Evolutionary conservation across 2,329 filamentous ascomycete genomes (phyloP).

Genomic region (Trichoderma sp.): DNA sequence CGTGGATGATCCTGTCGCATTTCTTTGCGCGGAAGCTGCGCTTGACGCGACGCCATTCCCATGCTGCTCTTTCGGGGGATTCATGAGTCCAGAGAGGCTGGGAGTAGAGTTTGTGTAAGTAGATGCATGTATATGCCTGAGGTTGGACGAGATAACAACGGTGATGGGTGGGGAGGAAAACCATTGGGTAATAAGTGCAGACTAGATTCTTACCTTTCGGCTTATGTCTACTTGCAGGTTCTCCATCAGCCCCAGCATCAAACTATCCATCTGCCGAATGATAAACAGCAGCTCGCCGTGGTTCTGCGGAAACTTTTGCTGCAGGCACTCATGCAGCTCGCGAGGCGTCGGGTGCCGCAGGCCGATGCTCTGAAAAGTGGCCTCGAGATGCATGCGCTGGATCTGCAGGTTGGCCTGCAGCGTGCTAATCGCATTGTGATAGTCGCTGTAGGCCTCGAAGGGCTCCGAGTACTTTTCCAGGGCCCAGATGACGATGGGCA

Average conservation of each 20-base stretch:
- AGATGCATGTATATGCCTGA: neutral
- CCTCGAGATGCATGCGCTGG: constrained; percentile 25
- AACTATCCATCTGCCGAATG: constrained; percentile 16
- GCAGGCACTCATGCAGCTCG: constrained; percentile 18
- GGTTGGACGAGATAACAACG: neutral
- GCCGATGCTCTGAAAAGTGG: constrained; percentile 20
- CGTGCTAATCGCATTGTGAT: constrained; percentile 20
- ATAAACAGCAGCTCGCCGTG: constrained; percentile 16
- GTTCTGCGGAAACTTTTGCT: constrained; percentile 12
- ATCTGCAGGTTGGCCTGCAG: constrained; percentile 26
- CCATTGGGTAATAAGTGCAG: neutral
- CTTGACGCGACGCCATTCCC: constrained; percentile 27
- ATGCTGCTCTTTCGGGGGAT: constrained; percentile 12
- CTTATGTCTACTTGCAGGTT: constrained; percentile 14
- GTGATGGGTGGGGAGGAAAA: too few relatives aligned
- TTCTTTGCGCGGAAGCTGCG: constrained; percentile 20
- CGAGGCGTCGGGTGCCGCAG: constrained; percentile 19
- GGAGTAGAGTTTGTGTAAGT: neutral
- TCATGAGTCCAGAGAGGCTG: constrained; percentile 22
- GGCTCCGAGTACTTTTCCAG: constrained; percentile 26
- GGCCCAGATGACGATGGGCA: constrained; percentile 25
- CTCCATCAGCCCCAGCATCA: constrained; percentile 22
- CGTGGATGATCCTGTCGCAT: constrained; percentile 22
- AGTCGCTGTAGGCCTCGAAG: constrained; percentile 17
- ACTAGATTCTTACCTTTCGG: neutral